Evolutionary conservation across 208 protist genomes (phyloP), one percentile per base, ranked within the genome.

Genomic region (Wallacemonas sp.): DNA sequence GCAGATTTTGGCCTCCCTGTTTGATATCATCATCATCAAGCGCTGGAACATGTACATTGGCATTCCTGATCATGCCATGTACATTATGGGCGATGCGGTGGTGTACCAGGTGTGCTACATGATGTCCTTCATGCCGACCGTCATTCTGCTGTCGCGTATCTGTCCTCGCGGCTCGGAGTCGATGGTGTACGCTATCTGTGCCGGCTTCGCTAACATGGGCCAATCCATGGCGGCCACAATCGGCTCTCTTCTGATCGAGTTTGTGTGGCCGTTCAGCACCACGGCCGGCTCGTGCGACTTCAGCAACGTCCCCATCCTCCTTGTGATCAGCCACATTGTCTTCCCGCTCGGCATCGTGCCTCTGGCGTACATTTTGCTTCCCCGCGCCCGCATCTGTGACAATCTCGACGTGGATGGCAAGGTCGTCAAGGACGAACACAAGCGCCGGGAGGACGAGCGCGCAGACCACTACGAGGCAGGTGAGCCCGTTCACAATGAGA

Each of bases 71-170:
- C 55, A 68, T 39, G 50, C 36, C 26, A 61, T 62, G 42, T 78
- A 78, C 72, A 76, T 83, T 38, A 22, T 75, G 32, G 78, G 78
- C 46, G 69, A 83, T 73, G 78, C 73, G 12, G 60, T 84, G 24
- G 65, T 84, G 30, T 63, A 58, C 21, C 59, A 73, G 44, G 66
- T 73, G 45, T 64, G 62, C 57, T 45, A 59, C 34, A 79, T 80
- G 73, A 59, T 84, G 32, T 65, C 55, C 63, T 84, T 55, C 58
- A 84, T 84, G 78, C 78, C 78, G 8, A 68, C 66, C 27, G 63
- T 73, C 27, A 50, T 84, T 19, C 66, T 84, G 48, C 34, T 80
- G 26, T 74, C 78, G 13, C 63, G 60, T 9, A 36, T 83, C 42
- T 83, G 78, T 44, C 78, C 78, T 2, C 55, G 73, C 30, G 78